Evolutionary conservation across 805 yeast genomes (phyloP), one percentile per base, ranked within the genome.

Genomic region (Wickerhamiella alocasiicola): DNA sequence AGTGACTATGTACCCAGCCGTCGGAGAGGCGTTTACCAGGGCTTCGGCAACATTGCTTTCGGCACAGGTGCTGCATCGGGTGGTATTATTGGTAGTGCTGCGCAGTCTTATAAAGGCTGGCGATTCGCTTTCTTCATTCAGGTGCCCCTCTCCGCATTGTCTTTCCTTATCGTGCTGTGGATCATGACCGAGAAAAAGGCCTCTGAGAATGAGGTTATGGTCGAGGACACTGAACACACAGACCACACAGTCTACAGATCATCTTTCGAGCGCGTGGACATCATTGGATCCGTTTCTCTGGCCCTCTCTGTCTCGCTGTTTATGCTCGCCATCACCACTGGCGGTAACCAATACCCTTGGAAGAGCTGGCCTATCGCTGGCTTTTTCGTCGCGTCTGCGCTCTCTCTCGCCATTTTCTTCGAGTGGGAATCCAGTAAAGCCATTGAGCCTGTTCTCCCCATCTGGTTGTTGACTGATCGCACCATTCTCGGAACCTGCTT

Each of bases 11-110:
- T 85, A 20, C 77, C 91, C 2, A 67, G 80, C 46, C 67, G 88
- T 43, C 73, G 78, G 34, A 66, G 95, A 44, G 94, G 93, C 2
- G 57, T 81, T 23, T 82, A 73, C 57, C 95, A 85, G 55, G 96
- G 95, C 0, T 56, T 81, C 38, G 80, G 79, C 25, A 84, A 84
- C 55, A 66, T 84, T 16, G 74, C 74, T 29, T 85, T 71, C 54
- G 88, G 85, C 12, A 54, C 74, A 15, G 96, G 96, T 3, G 77
- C 83, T 2, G 78, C 80, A 0, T 56, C 70, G 36, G 93, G 93
- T n/a, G 87, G 85, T 2, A 40, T 43, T 59, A 18, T 69, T 64
- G 58, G 71, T 55, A 84, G 85, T 2, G 49, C 70, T 18, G 59
- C 77, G 40, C 67, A 76, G 24, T 60, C 63, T 6, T 55, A 50